Evolutionary conservation across 257 asterid species (phyloP), one percentile per base, ranked within the genome.

Genomic region (Lycium ferocissimum): DNA sequence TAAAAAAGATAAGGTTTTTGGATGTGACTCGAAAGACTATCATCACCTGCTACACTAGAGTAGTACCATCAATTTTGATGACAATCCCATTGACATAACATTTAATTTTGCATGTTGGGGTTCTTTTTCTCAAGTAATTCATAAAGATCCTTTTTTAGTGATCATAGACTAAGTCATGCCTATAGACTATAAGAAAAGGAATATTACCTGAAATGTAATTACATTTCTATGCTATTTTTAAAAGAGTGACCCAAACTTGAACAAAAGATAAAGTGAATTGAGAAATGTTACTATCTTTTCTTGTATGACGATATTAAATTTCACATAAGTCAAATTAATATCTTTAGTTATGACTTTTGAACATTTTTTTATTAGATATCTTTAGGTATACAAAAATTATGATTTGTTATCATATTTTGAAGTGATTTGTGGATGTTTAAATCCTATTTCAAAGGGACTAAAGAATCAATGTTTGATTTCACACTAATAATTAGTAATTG

Each of bases 51-150:
- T 82, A 66, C 85, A 82, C 53, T 66, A 66, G 65, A 49, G 59
- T 81, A 59, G 59, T 81, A 59, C 49, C 71, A 81, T 81, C 84
- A 81, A 81, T 62, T 80, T 66, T n/a, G 7, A 81, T 62, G 84
- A 81, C 84, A 81, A 81, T 45, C 10, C 61, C 59, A 73, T 51
- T 51, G 26, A 51, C 26, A 26, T 51, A 26, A 26, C 82, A 51
- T 13, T 51, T 26, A 49, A 76, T 76, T 76, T 76, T 76, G 51
- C 82, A 26, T 26, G 33, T 26, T 26, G 33, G 33, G 33, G 33
- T 26, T 40, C 5, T 40, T 40, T 63, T 71, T 18, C 14, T 17
- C 5, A 17, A 43, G 79, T 18, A 43, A 51, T 51, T 51, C 49
- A 26, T 26, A 26, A 53, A 17, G 33, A 26, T 54, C 82, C 5